Base-by-base conservation (phyloP, 2,329 filamentous ascomycete species). In the Leptographium radiaticola region DNA sequence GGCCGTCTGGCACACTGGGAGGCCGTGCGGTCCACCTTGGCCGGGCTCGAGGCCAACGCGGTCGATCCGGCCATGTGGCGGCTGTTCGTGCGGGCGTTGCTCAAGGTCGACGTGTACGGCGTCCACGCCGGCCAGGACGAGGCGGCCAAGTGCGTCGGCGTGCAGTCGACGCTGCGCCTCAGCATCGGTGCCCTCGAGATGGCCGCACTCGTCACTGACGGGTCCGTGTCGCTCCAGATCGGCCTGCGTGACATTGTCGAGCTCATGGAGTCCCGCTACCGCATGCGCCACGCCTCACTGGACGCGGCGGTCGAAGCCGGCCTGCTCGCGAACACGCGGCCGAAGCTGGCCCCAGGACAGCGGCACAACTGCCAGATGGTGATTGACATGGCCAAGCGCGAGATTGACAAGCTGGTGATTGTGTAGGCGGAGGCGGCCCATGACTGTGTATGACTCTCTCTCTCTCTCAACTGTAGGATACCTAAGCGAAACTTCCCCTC, bases 81-180 rank as follows among this genome's bases (percentile, higher is more conserved):
- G 39, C 67, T 70, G 9, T 70, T 71, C 2, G 71, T 81, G 43
- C 70, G 79, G 15, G 74, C 75, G 2, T 66, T 83, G 54, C 65
- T 83, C 18, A 74, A 73, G 55, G 60, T 76, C 13, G 80, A 83
- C 59, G 73, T 83, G 9, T 80, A 83, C 62, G 80, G 80, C 0
- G 61, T 77, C 33, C 61, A 63, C 6, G 31, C 9, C 12, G 43
- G 43, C 31, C 20, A 31, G 8, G 25, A 39, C 6, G 50, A 30
- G 15, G 33, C 11, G 11, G 15, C 4, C 8, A 16, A 16, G 15
- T 16, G 39, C 16, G 13, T 12, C 12, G 25, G 18, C 38, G n/a
- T 7, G 12, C 10, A 30, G 45, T 5, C n/a, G 8, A 9, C 16
- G n/a, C 40, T 2, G n/a, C 40, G 40, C 1, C 40, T 40, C 38